Evolutionary conservation across 2,329 filamentous ascomycete species (phyloP).

Genomic region (Fusarium mangiferae): DNA sequence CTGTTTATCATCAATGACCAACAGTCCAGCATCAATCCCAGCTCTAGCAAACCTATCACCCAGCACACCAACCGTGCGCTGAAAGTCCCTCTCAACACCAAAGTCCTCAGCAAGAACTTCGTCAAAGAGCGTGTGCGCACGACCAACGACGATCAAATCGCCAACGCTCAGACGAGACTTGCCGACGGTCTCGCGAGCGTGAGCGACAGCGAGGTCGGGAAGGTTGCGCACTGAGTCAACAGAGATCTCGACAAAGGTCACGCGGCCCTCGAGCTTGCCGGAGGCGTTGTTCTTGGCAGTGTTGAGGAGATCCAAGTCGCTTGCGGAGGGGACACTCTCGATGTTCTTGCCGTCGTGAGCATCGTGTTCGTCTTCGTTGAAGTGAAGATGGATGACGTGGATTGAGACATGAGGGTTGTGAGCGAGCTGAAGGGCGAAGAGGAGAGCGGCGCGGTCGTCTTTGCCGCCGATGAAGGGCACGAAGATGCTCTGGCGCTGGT

Average conservation of each 20-base stretch:
- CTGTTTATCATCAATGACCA: constrained; percentile 42
- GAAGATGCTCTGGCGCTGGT: constrained; percentile 85
- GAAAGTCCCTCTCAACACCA: constrained; percentile 42
- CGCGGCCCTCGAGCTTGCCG: constrained; percentile 27
- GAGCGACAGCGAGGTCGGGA: constrained; percentile 40
- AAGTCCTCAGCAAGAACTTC: constrained; percentile 29
- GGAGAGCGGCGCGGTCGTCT: constrained; percentile 83
- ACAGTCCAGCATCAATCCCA: constrained; percentile 44
- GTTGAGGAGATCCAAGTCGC: constrained; percentile 45
- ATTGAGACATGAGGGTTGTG: constrained; percentile 82
- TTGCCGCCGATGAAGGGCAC: constrained; percentile 85
- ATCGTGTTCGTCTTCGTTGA: constrained; percentile 33
- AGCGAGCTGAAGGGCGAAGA: constrained; percentile 85
- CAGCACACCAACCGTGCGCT: constrained; percentile 42
- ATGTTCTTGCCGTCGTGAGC: constrained; percentile 12
- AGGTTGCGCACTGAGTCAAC: constrained; percentile 40
- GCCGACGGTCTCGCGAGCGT: constrained; percentile 37
- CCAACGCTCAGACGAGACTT: constrained; percentile 39
- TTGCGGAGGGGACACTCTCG: constrained; percentile 24
- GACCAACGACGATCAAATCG: constrained; percentile 43
- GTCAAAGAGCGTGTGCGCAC: constrained; percentile 33
- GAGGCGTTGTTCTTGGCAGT: constrained; percentile 35
- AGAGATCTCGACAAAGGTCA: constrained; percentile 36
- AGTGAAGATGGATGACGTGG: constrained; percentile 69
- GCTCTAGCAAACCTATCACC: constrained; percentile 42